phyloP scores from a whole-genome alignment of 2,329 filamentous ascomycete genomes.

The Chaetomiaceae sp. region DNA sequence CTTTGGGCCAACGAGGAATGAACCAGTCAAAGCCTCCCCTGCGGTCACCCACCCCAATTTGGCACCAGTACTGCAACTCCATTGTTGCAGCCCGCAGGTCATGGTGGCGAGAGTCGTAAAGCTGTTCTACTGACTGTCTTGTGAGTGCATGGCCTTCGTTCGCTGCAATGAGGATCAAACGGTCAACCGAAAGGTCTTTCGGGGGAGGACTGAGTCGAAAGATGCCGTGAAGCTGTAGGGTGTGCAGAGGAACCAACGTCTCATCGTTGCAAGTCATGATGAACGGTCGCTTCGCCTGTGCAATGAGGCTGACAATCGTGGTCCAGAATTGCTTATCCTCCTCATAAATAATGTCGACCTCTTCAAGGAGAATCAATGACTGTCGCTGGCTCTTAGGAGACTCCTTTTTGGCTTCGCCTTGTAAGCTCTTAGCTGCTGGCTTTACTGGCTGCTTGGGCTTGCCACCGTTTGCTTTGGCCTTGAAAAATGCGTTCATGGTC shows the following conservation, averaged over 20 bases:
- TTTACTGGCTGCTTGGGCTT: constrained; percentile 31
- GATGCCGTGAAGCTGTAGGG: constrained; percentile 77
- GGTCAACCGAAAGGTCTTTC: constrained; percentile 66
- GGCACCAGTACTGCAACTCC: constrained; percentile 94
- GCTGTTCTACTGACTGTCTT: constrained; percentile 59
- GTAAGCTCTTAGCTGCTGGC: constrained; percentile 23
- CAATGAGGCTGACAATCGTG: constrained; percentile 71
- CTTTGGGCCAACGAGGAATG: constrained; percentile 69
- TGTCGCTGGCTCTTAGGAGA: constrained; percentile 68
- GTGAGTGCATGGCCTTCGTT: constrained; percentile 80
- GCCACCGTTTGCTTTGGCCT: constrained; percentile 40
- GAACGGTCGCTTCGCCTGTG: constrained; percentile 83
- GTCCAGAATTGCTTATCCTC: constrained; percentile 95
- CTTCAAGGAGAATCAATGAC: constrained; percentile 88
- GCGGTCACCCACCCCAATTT: constrained; percentile 87
- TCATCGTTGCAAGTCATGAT: constrained; percentile 96
- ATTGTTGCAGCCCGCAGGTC: constrained; percentile 79
- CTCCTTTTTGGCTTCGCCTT: constrained; percentile 30
- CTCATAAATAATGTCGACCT: constrained; percentile 89
- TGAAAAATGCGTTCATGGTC: constrained; percentile 79
- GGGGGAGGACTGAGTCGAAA: constrained; percentile 68
- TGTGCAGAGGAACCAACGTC: constrained; percentile 68
- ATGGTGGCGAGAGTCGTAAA: constrained; percentile 64
- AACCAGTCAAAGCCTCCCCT: constrained; percentile 90
- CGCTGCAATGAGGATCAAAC: constrained; percentile 76